Evolutionary conservation across 2,329 filamentous ascomycete genomes (phyloP), one percentile per base, ranked within the genome.

Genomic region (Diplocarpon mali): DNA sequence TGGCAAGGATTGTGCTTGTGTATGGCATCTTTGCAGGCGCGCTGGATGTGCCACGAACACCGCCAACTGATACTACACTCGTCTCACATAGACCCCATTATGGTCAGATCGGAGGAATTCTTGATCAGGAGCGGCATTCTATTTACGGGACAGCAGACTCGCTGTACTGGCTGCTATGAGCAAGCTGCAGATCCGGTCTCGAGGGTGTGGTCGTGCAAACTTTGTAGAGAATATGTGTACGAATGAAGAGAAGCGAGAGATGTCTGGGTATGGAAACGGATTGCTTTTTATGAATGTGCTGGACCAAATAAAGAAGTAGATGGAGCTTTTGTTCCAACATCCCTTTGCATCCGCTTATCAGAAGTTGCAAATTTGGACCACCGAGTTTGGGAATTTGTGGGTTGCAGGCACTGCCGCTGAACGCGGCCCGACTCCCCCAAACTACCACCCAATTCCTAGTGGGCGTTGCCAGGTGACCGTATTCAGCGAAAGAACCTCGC

Each of bases 211-310:
- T 15, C 37, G 11, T 45, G 42, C 29, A 39, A 14, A 30, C 9
- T 39, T 31, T 42, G 40, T 37, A 36, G 40, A 15, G 24, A 36
- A 14, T 42, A 27, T 27, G 40, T 42, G 28, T 28, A 12, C 5
- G n/a, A 16, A 28, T 5, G 17, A 6, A 12, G 14, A 14, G 13
- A 3, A 13, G 10, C 5, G 10, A 27, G 27, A 15, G 20, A 28
- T n/a, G 24, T 29, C 6, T 15, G 15, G 15, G 15, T 2, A 15
- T 9, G 14, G 5, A 34, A 2, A 17, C 13, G 9, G 3, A 8
- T 39, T 31, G 4, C 20, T 24, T 24, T 24, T 24, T 3, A 24
- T 7, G 20, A 24, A 24, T 24, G 7, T 24, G 4, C 20, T 24
- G 20, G 3, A 24, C 20, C 20, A 24, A 24, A 24, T 24, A 24